Percentiles rank a stretch among this genome's conserved stretches.
phyloP scores from a whole-genome alignment of 2,329 filamentous ascomycete species.

The Fusarium robinianum region DNA sequence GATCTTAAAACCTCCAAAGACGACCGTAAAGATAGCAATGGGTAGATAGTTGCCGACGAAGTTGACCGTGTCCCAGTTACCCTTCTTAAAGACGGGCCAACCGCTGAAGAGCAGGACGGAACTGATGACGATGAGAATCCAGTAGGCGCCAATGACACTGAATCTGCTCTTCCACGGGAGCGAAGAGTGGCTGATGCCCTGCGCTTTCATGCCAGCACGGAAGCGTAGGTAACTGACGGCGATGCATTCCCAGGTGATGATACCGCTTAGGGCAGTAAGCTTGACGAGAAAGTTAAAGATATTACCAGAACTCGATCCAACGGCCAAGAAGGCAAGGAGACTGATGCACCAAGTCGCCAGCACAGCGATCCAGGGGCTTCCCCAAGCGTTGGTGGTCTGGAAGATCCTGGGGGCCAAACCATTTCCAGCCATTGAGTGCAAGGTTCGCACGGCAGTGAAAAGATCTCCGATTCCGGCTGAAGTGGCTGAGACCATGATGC shows the following conservation, averaged over 20 bases:
- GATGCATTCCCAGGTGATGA: slow-evolving; percentile 64
- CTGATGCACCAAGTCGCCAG: slow-evolving; percentile 62
- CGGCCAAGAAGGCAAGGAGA: too few species aligned
- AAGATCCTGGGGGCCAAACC: slow-evolving; percentile 62
- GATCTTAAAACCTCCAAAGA: slow-evolving; percentile 66
- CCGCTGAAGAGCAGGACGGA: slow-evolving; percentile 79
- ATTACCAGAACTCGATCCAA: too few species aligned
- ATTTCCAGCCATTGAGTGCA: slow-evolving; percentile 66
- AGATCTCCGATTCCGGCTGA: slow-evolving; percentile 64
- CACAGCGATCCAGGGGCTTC: slow-evolving; percentile 63
- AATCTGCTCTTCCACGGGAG: slow-evolving; percentile 63
- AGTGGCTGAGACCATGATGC: slow-evolving; percentile 68
- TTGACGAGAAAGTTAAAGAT: slow-evolving; percentile 76
- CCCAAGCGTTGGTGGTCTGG: slow-evolving; percentile 65
- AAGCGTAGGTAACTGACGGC: slow-evolving; percentile 64
- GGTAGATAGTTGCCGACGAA: slow-evolving; percentile 71
- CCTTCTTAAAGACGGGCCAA: slow-evolving; percentile 71
- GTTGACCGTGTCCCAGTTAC: slow-evolving; percentile 62
- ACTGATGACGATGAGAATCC: slow-evolving; percentile 64
- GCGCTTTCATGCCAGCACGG: slow-evolving; percentile 52
- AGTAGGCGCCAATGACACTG: slow-evolving; percentile 61
- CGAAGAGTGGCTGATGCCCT: slow-evolving; percentile 56
- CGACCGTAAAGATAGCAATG: slow-evolving; percentile 61
- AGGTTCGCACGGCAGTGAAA: slow-evolving; percentile 59
- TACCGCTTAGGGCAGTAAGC: slow-evolving; percentile 66